phyloP scores from a whole-genome alignment of 2,329 filamentous ascomycete species.

The Beauveria medogensis region DNA sequence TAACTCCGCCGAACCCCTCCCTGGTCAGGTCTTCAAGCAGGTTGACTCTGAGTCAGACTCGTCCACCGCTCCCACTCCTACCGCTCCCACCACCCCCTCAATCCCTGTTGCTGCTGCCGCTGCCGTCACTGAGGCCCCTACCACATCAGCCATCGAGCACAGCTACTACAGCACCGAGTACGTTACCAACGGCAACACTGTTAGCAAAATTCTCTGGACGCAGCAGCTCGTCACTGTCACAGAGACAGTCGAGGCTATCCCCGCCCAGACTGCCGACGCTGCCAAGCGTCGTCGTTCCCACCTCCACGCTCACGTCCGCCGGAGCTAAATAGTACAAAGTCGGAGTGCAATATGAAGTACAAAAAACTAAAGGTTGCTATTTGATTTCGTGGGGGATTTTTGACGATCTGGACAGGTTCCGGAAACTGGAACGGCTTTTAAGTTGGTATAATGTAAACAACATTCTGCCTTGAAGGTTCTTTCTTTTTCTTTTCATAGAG shows the following conservation, averaged over 20 bases:
- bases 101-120: slow-evolving; percentile 12
- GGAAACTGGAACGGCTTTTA: slow-evolving; percentile 19
- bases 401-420: slow-evolving; percentile 29
- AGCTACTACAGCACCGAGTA: slow-evolving; percentile 43
- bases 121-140: slow-evolving; percentile 25
- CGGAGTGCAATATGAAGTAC: slow-evolving; percentile 7
- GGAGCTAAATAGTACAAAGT: slow-evolving; percentile 13
- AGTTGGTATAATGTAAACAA: slow-evolving; percentile 25
- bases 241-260: slow-evolving; percentile 25
- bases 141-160: slow-evolving; percentile 15
- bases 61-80: slow-evolving; percentile 12
- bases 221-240: slow-evolving; percentile 48
- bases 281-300: slow-evolving; percentile 23
- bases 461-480: slow-evolving; percentile 25
- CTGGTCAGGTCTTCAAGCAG: slow-evolving; percentile 37
- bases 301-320: slow-evolving; percentile 32
- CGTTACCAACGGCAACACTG: slow-evolving; percentile 39
- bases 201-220: slow-evolving; percentile 51
- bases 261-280: slow-evolving; percentile 28
- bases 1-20: slow-evolving; percentile 26
- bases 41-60: slow-evolving; percentile 12
- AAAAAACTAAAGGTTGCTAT: slow-evolving; percentile 13
- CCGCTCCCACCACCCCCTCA: slow-evolving; percentile 13
- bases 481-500: slow-evolving; percentile 23
- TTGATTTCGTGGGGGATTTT: slow-evolving; percentile 15